Conservation (phyloP, 257 asterid genomes). For the Avicennia marina region DNA sequence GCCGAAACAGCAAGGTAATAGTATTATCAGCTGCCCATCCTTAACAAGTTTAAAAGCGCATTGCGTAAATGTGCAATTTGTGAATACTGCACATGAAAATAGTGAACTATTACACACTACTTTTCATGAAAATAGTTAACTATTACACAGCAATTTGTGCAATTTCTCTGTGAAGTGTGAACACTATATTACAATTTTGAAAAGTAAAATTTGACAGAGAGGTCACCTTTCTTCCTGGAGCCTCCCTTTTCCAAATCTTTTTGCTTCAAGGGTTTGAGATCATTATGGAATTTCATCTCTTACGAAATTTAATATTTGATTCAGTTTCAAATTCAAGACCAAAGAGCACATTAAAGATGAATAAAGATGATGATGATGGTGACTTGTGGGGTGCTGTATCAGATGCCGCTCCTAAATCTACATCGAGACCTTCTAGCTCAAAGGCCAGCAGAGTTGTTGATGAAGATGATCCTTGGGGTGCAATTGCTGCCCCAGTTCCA, state of each 20-base stretch:
- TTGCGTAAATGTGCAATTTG: not conserved
- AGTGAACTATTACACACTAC: no score
- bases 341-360: constrained; percentile 38
- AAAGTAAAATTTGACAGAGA: no score
- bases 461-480: constrained; percentile 59
- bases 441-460: constrained; percentile 38
- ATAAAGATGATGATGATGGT: constrained; percentile 50
- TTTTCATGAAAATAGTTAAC: no score
- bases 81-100: not conserved
- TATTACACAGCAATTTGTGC: no score
- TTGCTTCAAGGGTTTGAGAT: not conserved
- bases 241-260: no score
- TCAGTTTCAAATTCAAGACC: constrained; percentile 59
- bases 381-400: constrained; percentile 59
- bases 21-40: not conserved
- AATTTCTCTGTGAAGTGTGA: no score
- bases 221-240: no score
- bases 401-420: constrained; percentile 52
- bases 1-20: constrained; percentile 73
- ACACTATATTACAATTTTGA: no score
- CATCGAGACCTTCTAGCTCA: constrained; percentile 39
- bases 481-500: constrained; percentile 60
- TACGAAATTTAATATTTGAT: constrained; percentile 17
- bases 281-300: constrained; percentile 10
- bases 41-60: not conserved